Evolutionary conservation across 2,329 filamentous ascomycete species (phyloP).

Genomic region (Mycosphaerella sp.): DNA sequence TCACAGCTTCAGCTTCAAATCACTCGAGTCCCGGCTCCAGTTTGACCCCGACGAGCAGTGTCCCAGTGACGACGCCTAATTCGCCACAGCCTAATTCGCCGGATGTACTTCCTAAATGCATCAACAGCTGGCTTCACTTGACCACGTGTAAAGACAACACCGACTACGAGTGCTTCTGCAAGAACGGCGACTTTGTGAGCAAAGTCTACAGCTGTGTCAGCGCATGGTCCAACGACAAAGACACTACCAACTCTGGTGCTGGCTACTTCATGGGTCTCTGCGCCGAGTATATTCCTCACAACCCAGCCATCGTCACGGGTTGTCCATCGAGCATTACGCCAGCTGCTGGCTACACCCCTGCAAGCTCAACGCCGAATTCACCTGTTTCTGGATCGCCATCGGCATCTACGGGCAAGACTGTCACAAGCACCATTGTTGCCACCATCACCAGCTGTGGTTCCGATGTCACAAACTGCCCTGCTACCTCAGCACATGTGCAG

Average conservation of each 20-base stretch:
- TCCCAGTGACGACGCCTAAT: conserved; percentile 29
- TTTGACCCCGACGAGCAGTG: conserved; percentile 35
- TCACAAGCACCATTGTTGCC: conserved; percentile 27
- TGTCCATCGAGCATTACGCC: conserved; percentile 55
- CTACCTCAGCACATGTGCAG: conserved; percentile 13
- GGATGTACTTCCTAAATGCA: conserved; percentile 71
- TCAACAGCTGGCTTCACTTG: conserved; percentile 80
- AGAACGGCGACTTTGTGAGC: conserved; percentile 65
- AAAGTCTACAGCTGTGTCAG: conserved; percentile 76
- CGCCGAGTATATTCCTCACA: conserved; percentile 62
- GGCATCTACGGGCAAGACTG: conserved; percentile 10
- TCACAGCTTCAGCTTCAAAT: not conserved
- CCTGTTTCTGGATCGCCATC: conserved; percentile 8
- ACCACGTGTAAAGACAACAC: conserved; percentile 77
- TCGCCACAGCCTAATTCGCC: conserved; percentile 47
- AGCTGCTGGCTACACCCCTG: conserved; percentile 28
- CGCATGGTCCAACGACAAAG: conserved; percentile 62
- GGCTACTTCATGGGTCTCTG: conserved; percentile 90
- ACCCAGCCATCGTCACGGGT: conserved; percentile 79
- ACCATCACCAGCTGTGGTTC: conserved; percentile 39
- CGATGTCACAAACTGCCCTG: conserved; percentile 36
- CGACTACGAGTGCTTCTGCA: conserved; percentile 81
- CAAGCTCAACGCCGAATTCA: conserved; percentile 10
- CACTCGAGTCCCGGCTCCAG: conserved; percentile 11
- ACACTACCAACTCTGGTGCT: conserved; percentile 63